Base-by-base conservation (phyloP, 371 early-diverging fungal species). In the Mucor indicus region DNA sequence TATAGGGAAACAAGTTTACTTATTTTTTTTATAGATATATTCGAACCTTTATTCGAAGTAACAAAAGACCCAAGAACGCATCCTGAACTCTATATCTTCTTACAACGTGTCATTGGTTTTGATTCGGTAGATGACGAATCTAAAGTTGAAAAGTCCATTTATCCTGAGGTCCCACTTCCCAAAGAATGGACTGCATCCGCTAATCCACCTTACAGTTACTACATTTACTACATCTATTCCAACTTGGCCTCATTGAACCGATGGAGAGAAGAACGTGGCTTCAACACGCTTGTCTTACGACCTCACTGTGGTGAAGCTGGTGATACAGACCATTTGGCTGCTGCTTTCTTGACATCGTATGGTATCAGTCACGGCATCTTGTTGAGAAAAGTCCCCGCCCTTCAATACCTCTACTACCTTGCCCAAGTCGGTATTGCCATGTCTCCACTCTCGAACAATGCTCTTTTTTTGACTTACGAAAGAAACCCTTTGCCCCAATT, bases 301-400 rank as follows among this genome's bases (percentile, higher is more conserved):
- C 99, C 99, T 23, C 99, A 99, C 60, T 86, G 92, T 39, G 99
- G 98, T 47, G 99, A 99, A 69, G 96, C 96, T 15, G 99, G 99
- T 20, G 97, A 98, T 57, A 90, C 95, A 4, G 99, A 98, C 38
- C 97, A 99, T 60, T 69, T 99, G 72, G 85, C 95, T 0, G 83
- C 91, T 1, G 90, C 97, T 1, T 99, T 96, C 67, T 70, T 99
- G 40, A 88, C 95, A 0, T 86, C 96, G 4, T 86, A 90, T 57
- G 81, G 87, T 48, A 99, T 99, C 67, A 85, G 81, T 50, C 99
- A 99, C 69, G 99, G 99, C 44, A 97, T 99, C 46, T 67, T 97
- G 15, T 69, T 99, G 27, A 85, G 99, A 33, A 99, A 99, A 57
- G 97, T 95, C 1, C 97, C 97, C 10, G 96, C 91, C 0, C 68